These are phyloP conservation scores for Metschnikowia kofuensis DNA, from an alignment of 805 yeast genomes.

Conservation along the genomic window DNA sequence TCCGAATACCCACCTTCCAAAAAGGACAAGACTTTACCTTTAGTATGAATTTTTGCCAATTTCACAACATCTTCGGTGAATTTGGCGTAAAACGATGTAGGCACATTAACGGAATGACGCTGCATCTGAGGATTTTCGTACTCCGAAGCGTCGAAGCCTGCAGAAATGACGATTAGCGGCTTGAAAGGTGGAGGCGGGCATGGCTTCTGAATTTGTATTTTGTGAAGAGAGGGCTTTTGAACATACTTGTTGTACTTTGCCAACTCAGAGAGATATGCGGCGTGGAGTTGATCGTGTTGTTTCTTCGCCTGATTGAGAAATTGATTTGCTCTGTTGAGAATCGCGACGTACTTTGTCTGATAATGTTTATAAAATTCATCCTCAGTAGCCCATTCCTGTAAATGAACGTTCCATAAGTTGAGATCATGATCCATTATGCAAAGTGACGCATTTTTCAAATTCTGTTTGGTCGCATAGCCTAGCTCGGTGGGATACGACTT, in stretches of 20 bases:
- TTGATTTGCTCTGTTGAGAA: conserved; percentile 65
- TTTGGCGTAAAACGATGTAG: conserved; percentile 70
- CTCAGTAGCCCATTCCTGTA: conserved; percentile 59
- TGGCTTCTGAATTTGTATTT: conserved; percentile 28
- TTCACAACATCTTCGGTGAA: conserved; percentile 73
- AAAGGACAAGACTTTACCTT: conserved; percentile 63
- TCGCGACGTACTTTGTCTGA: conserved; percentile 54
- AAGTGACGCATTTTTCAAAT: conserved; percentile 71
- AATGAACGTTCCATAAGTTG: conserved; percentile 81
- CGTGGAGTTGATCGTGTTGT: conserved; percentile 38
- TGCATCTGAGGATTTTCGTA: conserved; percentile 83
- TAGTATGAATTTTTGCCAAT: conserved; percentile 59
- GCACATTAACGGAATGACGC: conserved; percentile 76
- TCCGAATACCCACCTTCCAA: conserved; percentile 88
- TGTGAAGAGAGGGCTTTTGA: conserved; percentile 29
- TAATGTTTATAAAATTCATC: conserved; percentile 67
- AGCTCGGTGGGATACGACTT: conserved; percentile 82
- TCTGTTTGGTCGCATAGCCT: conserved; percentile 70
- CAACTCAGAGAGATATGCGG: conserved; percentile 24
- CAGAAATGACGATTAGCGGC: conserved; percentile 66
- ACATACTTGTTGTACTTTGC: conserved; percentile 31
- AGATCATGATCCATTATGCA: conserved; percentile 76
- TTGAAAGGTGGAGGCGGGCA: conserved; percentile 37
- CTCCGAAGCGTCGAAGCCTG: conserved; percentile 88
- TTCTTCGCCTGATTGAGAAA: conserved; percentile 51